These are phyloP conservation scores for Exobasidium rhododendri DNA, from an alignment of 1,284 basidiomycete species.

Conservation along the genomic window DNA sequence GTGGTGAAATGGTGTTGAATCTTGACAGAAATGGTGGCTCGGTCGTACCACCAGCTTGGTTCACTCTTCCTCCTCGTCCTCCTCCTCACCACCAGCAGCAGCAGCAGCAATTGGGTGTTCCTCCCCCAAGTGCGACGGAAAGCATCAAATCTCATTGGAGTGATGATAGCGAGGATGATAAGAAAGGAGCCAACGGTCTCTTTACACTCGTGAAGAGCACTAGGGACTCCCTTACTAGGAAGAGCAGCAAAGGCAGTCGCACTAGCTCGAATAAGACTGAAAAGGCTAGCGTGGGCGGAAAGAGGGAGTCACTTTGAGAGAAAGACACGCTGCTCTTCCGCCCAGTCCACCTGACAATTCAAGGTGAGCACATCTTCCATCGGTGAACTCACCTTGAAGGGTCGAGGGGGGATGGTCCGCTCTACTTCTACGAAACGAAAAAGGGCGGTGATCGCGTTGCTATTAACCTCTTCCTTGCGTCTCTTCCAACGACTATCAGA, in stretches of 20 bases:
- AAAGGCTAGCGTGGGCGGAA: too few relatives aligned
- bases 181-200: not conserved
- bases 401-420: not conserved
- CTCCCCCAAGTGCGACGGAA: not conserved
- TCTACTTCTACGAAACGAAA: too few relatives aligned
- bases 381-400: not conserved
- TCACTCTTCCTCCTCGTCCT: not conserved
- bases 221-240: not conserved
- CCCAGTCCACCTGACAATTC: not conserved
- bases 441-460: not conserved
- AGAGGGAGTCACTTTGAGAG: not conserved
- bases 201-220: not conserved
- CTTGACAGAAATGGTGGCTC: not conserved
- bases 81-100: not conserved
- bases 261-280: not conserved
- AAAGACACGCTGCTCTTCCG: too few relatives aligned
- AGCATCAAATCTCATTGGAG: slow-evolving; percentile 6
- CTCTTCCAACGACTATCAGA: not conserved
- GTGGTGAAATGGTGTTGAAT: not conserved
- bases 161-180: slow-evolving; percentile 4
- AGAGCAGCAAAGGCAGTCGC: not conserved
- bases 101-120: not conserved
- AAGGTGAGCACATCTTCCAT: not conserved
- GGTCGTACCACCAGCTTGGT: not conserved
- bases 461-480: not conserved